Base-by-base conservation (phyloP, 495 filamentous ascomycete species). In the Penicillium goetzii region DNA sequence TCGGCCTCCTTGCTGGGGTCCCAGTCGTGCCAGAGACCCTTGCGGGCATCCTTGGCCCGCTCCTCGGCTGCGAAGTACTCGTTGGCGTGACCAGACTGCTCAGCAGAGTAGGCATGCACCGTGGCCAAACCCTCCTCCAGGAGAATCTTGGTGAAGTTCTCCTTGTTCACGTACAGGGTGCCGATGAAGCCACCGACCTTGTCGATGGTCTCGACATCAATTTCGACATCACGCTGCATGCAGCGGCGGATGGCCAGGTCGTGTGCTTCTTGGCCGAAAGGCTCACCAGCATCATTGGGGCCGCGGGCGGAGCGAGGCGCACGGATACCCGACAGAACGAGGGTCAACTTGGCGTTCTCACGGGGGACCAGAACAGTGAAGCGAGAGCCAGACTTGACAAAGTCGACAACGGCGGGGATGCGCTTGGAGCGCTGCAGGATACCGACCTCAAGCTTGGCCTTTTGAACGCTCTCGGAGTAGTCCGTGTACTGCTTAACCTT, bases 151-250 rank as follows among this genome's bases (percentile, higher is more conserved):
- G 95, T 92, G 77, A 99, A 94, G 80, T 92, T 97, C 78, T 97
- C 93, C 43, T 93, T 92, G 82, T 93, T 95, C 71, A 98, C 83
- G 68, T 93, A 97, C 2, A 99, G 85, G 17, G 90, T 90, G 52
- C 96, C 96, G 66, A 99, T 97, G 81, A 99, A 99, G 58, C 94
- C 96, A 67, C 96, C 96, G 34, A 92, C 88, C 80, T 97, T 97
- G 80, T 99, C 96, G 57, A 91, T 90, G 70, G 92, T 93, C 76
- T 96, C 90, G 11, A 99, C 88, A 62, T 98, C 92, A 61, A 99
- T 92, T 78, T 98, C 95, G 45, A 96, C 93, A 70, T 99, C 96
- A 50, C 96, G 87, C 81, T 99, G 96, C 80, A 93, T 89, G 77
- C 89, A 91, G 43, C 92, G 89, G 57, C 85, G 89, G 74, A 91